Evolutionary conservation across 257 asterid species (phyloP).

Genomic region (Haberlea rhodopensis): DNA sequence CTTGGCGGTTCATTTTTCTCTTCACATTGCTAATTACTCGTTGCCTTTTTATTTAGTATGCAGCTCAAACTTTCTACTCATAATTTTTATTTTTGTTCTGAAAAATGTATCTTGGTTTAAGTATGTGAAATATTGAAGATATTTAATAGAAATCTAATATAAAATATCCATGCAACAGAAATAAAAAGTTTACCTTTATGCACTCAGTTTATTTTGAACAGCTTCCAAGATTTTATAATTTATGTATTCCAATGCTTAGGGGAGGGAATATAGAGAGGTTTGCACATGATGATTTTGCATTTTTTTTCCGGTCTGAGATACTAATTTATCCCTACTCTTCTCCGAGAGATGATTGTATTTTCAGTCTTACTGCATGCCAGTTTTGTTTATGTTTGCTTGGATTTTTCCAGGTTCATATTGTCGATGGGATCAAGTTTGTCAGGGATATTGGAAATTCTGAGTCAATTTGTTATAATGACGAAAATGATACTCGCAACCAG

Average conservation of each 20-base stretch:
- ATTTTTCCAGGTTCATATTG: conserved; percentile 53
- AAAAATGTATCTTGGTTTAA: background rate
- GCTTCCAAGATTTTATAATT: background rate
- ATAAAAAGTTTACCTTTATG: too few relatives aligned
- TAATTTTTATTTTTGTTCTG: background rate
- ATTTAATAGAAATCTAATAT: background rate
- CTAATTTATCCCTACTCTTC: background rate
- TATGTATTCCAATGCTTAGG: background rate
- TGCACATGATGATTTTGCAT: background rate
- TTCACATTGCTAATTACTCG: background rate
- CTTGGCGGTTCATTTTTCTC: background rate
- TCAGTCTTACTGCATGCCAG: background rate
- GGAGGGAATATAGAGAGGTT: background rate
- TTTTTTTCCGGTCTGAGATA: conserved; percentile 3
- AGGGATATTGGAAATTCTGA: conserved; percentile 38
- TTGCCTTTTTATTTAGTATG: too few relatives aligned
- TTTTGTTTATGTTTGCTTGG: background rate
- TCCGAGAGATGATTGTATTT: conserved; percentile 12
- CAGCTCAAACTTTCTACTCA: background rate
- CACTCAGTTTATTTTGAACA: background rate
- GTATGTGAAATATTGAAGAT: too few relatives aligned
- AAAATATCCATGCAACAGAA: background rate
- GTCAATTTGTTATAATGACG: conserved; percentile 21
- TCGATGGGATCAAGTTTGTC: conserved; percentile 71
- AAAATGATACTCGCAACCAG: conserved; percentile 14